Conservation (phyloP, 257 asterid species). For the Solanum dulcamara region DNA sequence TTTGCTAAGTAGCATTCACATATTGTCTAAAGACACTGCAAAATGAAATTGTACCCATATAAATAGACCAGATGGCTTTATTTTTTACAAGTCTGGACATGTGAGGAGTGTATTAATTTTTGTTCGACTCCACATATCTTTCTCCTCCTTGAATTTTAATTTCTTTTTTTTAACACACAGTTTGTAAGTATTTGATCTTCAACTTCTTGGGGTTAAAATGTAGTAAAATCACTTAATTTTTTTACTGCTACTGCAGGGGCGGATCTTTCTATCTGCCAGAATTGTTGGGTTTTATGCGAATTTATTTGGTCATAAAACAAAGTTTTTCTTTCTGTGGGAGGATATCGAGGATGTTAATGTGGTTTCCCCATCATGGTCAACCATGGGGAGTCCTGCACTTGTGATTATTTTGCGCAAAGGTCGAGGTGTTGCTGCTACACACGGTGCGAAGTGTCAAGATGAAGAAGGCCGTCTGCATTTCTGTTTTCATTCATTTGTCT, state of each 20-base stretch:
- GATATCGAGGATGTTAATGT: conserved; percentile 82
- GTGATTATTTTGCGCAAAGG: conserved; percentile 62
- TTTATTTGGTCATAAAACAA: conserved; percentile 80
- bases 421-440: conserved; percentile 66
- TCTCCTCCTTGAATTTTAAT: not conserved
- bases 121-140: not conserved
- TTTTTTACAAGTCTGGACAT: not conserved
- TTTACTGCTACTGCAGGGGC: conserved; percentile 49
- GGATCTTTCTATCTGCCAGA: conserved; percentile 91
- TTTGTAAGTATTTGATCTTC: not conserved
- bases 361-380: conserved; percentile 63
- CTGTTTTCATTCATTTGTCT: conserved; percentile 76
- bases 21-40: not conserved
- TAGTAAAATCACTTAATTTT: not conserved
- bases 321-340: conserved; percentile 86
- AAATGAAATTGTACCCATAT: not conserved
- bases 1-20: not conserved
- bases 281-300: conserved; percentile 81
- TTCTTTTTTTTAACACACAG: not conserved
- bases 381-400: conserved; percentile 80
- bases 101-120: not conserved
- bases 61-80: not conserved
- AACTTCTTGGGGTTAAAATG: not conserved
- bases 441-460: conserved; percentile 73
- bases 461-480: conserved; percentile 78